Evolutionary conservation across 2,329 filamentous ascomycete genomes (phyloP), one percentile per base, ranked within the genome.

Genomic region (Calonectria hawksworthii): DNA sequence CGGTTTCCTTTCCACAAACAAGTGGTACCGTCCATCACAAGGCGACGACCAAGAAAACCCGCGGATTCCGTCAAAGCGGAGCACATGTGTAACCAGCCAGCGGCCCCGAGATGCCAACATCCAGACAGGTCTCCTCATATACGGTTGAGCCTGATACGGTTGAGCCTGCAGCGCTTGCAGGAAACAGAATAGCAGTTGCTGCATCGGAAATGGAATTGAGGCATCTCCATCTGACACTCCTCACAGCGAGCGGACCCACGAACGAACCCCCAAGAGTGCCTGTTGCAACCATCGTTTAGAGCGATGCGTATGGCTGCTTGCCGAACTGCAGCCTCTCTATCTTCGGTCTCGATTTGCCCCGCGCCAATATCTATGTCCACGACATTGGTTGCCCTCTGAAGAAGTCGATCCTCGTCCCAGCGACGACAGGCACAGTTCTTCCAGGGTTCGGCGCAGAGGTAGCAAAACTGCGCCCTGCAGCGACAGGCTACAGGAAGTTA

Each of bases 391-490:
- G 85, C 85, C 1, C 86, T 83, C 5, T 74, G 5, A 0, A 87
- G 1, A 0, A 83, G 83, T 0, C 80, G 79, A 6, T 72, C 56
- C 59, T 88, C 86, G 0, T 80, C 11, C 86, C 86, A 89, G 18
- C 83, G 83, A 1, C 28, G 71, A 63, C 88, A 90, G 0, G 0
- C 0, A 51, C 86, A 89, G 0, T 32, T 82, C 69, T 86, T 88
- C 88, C 88, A 90, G 0, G 0, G 8, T 0, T 38, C 10, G 2
- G 87, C 88, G 52, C 89, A 91, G 0, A 79, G 8, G 41, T 90
- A 90, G 74, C 88, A 90, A 74, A 90, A 91, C 21, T 90, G n/a
- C 0, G 84, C 82, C 0, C 83, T 79, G 52, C 89, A 91, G 1
- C 67, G 79, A 51, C 89, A 91, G 1, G 87, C 90, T 85, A 14